Evolutionary conservation across 108 stramenopile genomes (phyloP).

Genomic region (Pseudonitzschia multiseries): DNA sequence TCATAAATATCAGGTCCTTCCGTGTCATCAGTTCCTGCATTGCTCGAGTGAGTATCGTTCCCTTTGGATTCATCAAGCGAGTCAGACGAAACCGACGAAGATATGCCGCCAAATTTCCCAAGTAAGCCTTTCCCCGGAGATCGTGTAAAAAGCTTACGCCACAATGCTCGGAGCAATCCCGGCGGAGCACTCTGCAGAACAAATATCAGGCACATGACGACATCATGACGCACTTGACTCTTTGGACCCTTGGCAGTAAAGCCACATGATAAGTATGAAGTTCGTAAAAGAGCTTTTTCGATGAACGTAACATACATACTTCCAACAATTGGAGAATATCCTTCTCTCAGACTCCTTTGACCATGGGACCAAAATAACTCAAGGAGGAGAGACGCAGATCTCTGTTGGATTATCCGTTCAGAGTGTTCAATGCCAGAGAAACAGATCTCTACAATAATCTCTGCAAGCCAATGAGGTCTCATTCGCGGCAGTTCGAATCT

Average conservation of each 20-base stretch:
- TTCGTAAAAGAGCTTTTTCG: conserved; percentile 59
- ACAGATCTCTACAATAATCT: conserved; percentile 77
- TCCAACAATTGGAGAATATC: conserved; percentile 60
- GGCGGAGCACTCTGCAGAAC: conserved; percentile 79
- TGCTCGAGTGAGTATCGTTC: conserved; percentile 14
- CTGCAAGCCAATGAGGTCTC: conserved; percentile 82
- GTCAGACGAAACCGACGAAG: conserved; percentile 21
- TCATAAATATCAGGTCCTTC: conserved; percentile 68
- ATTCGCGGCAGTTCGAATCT: conserved; percentile 47
- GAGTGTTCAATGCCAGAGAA: conserved; percentile 76
- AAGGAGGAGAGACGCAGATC: conserved; percentile 73
- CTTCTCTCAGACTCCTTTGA: conserved; percentile 55
- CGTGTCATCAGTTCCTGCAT: conserved; percentile 11
- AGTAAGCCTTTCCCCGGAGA: conserved; percentile 56
- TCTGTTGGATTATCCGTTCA: conserved; percentile 76
- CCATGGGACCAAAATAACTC: conserved; percentile 82
- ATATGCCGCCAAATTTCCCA: conserved; percentile 61
- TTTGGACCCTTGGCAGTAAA: conserved; percentile 35
- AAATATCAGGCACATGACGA: conserved; percentile 75
- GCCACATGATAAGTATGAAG: conserved; percentile 58
- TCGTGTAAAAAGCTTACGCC: conserved; percentile 67
- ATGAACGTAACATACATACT: conserved; percentile 76
- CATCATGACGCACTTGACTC: conserved; percentile 74
- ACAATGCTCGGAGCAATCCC: conserved; percentile 73
- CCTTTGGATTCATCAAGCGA: conserved; percentile 10